Base-by-base conservation (phyloP, 192 early-diverging fungal genomes). In the Coemansia sp. region DNA sequence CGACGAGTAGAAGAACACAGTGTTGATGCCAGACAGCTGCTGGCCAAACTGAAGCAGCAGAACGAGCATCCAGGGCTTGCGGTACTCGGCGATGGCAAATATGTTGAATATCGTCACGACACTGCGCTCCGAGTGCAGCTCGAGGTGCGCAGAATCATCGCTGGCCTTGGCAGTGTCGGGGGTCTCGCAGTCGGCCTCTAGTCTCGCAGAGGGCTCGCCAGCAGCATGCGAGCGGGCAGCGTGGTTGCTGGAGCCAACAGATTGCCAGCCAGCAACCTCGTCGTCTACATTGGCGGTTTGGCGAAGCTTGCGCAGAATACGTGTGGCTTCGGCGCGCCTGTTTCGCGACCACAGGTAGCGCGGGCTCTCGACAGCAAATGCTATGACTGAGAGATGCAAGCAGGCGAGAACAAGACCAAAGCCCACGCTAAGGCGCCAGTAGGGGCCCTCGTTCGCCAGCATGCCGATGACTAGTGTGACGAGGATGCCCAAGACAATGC, bases 11-110 rank as follows among this genome's bases (percentile, higher is more conserved):
- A 85, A 94, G 33, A 94, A 91, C 8, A 94, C 91, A 0, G 90
- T 92, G 76, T 94, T 97, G 84, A 97, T 94, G 3, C 95, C 95
- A n/a, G 92, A 94, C 48, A 95, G 85, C 76, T 97, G 95, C 73
- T 95, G 94, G 6, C 87, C 83, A 42, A 94, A 70, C 63, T 94
- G 93, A 3, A 95, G 55, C 12, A 90, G 63, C 10, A 94, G 53
- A 8, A 92, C 84, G n/a, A 90, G 81, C 37, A 86, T 47, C 37
- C 92, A 85, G 1, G 89, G 88, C 37, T 79, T 83, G 56, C 88
- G 86, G 65, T 90, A 91, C 14, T 83, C 70, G 2, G 80, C 42
- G 31, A 66, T 66, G n/a, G 61, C 59, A 57, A 79, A 73, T 6
- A 84, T 71, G 66, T 81, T 75, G 66, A 73, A 74, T 10, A 82